Percentiles rank a stretch among this genome's conserved stretches.
These are phyloP conservation scores for Yamadazyma trypodendri DNA, from an alignment of 1,139 yeast species.

Conservation along the genomic window DNA sequence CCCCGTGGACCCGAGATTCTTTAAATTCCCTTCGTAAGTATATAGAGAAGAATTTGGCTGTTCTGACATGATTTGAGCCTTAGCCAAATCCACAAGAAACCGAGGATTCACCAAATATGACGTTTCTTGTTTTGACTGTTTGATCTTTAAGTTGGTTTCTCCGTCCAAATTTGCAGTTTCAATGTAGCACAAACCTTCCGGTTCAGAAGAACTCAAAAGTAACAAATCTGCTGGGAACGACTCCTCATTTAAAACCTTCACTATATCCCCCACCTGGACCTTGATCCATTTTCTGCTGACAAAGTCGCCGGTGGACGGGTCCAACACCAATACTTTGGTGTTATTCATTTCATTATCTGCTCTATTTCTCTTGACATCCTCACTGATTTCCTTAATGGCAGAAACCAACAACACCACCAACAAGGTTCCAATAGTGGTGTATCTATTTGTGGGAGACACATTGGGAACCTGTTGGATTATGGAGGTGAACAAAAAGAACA, in stretches of 20 bases:
- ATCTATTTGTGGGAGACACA: conserved; percentile 94
- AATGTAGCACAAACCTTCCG: conserved; percentile 95
- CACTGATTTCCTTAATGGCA: conserved; percentile 86
- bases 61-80: conserved; percentile 64
- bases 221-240: conserved; percentile 93
- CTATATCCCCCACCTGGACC: conserved; percentile 88
- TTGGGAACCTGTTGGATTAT: conserved; percentile 95
- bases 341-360: conserved; percentile 90
- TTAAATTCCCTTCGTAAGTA: conserved; percentile 88
- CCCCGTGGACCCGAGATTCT: conserved; percentile 49
- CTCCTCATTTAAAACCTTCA: conserved; percentile 81
- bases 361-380: conserved; percentile 82
- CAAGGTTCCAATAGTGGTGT: conserved; percentile 91
- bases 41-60: conserved; percentile 93
- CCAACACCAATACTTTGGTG: conserved; percentile 71
- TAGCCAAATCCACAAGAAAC: conserved; percentile 46
- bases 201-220: conserved; percentile 87
- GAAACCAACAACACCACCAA: conserved; percentile 82
- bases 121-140: conserved; percentile 83
- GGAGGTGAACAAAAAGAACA: conserved; percentile 91
- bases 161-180: conserved; percentile 98
- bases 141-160: conserved; percentile 93
- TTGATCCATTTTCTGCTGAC: conserved; percentile 77
- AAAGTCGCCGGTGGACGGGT: conserved; percentile 60
- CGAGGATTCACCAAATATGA: conserved; percentile 68